Evolutionary conservation across 225 moss, liverwort and hornwort species (phyloP).

Genomic region (Anthoceros angustus): DNA sequence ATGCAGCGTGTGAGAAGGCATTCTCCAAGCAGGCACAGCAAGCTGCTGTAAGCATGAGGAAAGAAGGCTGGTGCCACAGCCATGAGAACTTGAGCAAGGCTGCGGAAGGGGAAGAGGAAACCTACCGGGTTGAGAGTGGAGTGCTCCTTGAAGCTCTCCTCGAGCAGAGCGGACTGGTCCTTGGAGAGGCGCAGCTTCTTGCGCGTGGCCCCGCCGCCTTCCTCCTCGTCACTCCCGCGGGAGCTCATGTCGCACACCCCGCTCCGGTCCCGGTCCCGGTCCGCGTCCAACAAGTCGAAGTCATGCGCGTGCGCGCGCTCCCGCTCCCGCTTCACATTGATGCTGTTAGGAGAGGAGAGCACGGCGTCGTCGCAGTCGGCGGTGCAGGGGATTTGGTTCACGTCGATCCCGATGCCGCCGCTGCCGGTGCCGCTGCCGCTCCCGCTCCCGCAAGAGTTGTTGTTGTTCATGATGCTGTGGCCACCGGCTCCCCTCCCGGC

Average conservation of each 20-base stretch:
- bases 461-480: background rate
- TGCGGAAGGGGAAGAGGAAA: background rate
- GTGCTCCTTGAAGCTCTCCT: conserved; percentile 95
- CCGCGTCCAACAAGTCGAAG: conserved; percentile 38
- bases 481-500: too few species aligned
- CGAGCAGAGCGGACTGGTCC: conserved; percentile 79
- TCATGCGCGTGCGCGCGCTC: conserved; percentile 76
- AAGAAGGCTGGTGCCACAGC: too few species aligned
- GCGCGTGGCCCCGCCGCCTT: conserved; percentile 74
- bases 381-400: conserved; percentile 88
- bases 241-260: conserved; percentile 58
- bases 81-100: background rate
- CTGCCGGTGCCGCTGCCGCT: background rate
- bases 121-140: conserved; percentile 76
- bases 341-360: conserved; percentile 53
- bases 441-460: conserved; percentile 14
- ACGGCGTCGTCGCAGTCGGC: conserved; percentile 71
- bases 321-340: conserved; percentile 66
- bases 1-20: background rate
- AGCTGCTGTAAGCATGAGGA: too few species aligned
- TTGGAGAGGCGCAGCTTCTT: conserved; percentile 93
- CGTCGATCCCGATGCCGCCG: conserved; percentile 31
- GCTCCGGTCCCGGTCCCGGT: conserved; percentile 26
- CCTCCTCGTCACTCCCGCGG: conserved; percentile 75
- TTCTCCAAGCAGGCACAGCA: background rate